phyloP scores from a whole-genome alignment of 2,329 filamentous ascomycete genomes.

The Colletotrichum eleusines region DNA sequence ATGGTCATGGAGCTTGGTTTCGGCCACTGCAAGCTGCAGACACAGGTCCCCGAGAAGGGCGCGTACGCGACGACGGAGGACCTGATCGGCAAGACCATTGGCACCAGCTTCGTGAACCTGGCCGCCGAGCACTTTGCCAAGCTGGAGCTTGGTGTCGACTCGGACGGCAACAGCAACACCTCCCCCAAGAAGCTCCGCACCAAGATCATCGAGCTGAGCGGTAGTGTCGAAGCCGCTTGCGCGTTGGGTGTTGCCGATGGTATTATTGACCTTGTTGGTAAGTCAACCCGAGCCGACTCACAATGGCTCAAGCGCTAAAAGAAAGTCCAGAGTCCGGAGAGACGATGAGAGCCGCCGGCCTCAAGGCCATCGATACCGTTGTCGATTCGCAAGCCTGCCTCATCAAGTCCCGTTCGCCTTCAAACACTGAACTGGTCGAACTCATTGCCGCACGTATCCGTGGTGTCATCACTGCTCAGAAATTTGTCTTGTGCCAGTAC shows the following conservation, averaged over 20 bases:
- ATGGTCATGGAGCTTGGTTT: conserved; percentile 93
- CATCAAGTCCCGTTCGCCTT: conserved; percentile 88
- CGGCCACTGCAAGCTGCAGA: conserved; percentile 90
- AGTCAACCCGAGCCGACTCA: conserved; percentile 52
- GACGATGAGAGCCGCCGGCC: conserved; percentile 95
- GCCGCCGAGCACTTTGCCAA: conserved; percentile 85
- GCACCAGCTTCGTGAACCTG: conserved; percentile 93
- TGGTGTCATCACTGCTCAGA: conserved; percentile 95
- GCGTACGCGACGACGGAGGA: conserved; percentile 76
- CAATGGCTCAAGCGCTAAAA: background rate
- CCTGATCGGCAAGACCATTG: conserved; percentile 91
- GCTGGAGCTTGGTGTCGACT: conserved; percentile 72
- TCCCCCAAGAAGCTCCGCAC: conserved; percentile 74
- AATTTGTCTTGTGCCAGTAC: conserved; percentile 95
- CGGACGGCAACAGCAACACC: conserved; percentile 51
- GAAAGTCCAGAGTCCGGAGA: conserved; percentile 84
- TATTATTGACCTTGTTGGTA: conserved; percentile 96
- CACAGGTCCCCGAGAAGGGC: conserved; percentile 95
- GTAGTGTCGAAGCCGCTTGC: conserved; percentile 97
- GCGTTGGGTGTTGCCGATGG: conserved; percentile 95
- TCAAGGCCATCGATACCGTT: conserved; percentile 95
- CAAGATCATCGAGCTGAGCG: conserved; percentile 93
- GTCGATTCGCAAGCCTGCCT: conserved; percentile 88
- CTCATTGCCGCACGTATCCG: conserved; percentile 88
- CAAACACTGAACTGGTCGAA: conserved; percentile 83